Base-by-base conservation (phyloP, 768 basidiomycete genomes). In the Suillus clintonianus region DNA sequence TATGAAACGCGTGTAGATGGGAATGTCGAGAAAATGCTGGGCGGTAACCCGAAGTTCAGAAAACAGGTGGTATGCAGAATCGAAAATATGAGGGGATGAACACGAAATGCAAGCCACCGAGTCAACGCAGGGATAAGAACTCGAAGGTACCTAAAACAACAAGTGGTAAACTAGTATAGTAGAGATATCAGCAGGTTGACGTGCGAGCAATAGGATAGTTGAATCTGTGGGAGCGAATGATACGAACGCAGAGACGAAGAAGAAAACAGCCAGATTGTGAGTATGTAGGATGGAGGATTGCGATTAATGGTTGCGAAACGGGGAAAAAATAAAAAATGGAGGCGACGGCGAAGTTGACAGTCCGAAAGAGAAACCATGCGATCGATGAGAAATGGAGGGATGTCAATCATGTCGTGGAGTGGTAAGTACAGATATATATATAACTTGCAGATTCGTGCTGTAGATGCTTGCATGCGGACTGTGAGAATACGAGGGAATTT, bases 361-460 rank as follows among this genome's bases (percentile, higher is more conserved):
- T 67, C 66, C 66, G 53, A 62, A 62, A 47, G 57, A 60, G 48
- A 70, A 60, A 70, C 67, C 67, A 76, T 77, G 74, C 70, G 60
- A 59, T 68, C 74, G 61, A 70, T 76, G 75, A 71, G 71, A 65
- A 71, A 65, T 69, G 68, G 60, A 61, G 43, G 62, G 69, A 71
- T 72, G 71, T 76, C 72, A 67, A 76, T 68, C 74, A 70, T 73
- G 76, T 74, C 69, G 64, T 77, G 73, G 55, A 62, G 59, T 75
- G 69, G 74, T 75, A 77, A 77, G 74, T 76, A 76, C 74, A 76
- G 72, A 75, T 75, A 75, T 74, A 74, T 75, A 76, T 76, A 77
- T 74, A 73, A 76, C 77, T 74, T 75, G 74, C 74, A 76, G 76
- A 76, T 76, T 71, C 64, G 72, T 75, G 76, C 70, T 75, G 73